Conservation (phyloP, 108 stramenopile species). For the Pseudonitzschia pungens region DNA sequence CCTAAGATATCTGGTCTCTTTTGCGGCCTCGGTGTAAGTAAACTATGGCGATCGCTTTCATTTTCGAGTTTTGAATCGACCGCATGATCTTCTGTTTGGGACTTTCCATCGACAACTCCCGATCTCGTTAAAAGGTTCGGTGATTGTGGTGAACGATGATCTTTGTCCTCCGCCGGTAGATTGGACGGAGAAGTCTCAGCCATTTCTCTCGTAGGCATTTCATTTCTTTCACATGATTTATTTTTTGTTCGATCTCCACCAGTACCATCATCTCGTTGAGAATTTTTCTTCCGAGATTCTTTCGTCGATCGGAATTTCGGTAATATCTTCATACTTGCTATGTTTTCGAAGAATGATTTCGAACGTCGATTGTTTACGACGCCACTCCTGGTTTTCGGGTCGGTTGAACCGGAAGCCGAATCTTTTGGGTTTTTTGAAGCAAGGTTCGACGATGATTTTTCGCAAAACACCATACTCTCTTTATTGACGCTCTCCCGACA, state of each 20-base stretch:
- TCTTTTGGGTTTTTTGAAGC: not conserved
- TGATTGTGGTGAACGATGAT: not conserved
- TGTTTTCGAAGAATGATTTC: constrained; percentile 10
- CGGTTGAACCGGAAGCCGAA: not conserved
- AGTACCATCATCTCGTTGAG: too few species aligned
- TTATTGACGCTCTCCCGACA: constrained; percentile 22
- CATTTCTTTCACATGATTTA: too few species aligned
- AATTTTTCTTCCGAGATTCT: not conserved
- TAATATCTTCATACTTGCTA: constrained; percentile 3
- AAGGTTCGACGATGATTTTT: not conserved
- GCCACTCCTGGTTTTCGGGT: not conserved
- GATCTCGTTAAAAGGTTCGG: not conserved
- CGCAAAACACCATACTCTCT: constrained; percentile 20
- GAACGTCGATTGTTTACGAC: not conserved
- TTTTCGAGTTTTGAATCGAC: too few species aligned
- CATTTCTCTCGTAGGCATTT: not conserved
- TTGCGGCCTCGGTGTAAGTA: not conserved
- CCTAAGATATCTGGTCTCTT: not conserved
- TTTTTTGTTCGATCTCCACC: too few species aligned
- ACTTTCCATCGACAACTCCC: too few species aligned
- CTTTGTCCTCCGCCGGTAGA: constrained; percentile 4
- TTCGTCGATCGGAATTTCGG: not conserved
- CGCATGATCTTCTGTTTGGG: too few species aligned
- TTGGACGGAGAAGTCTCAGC: constrained; percentile 9
- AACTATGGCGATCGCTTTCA: not conserved